Evolutionary conservation across 495 filamentous ascomycete species (phyloP), one percentile per base, ranked within the genome.

Genomic region (Ascobolus immersus): DNA sequence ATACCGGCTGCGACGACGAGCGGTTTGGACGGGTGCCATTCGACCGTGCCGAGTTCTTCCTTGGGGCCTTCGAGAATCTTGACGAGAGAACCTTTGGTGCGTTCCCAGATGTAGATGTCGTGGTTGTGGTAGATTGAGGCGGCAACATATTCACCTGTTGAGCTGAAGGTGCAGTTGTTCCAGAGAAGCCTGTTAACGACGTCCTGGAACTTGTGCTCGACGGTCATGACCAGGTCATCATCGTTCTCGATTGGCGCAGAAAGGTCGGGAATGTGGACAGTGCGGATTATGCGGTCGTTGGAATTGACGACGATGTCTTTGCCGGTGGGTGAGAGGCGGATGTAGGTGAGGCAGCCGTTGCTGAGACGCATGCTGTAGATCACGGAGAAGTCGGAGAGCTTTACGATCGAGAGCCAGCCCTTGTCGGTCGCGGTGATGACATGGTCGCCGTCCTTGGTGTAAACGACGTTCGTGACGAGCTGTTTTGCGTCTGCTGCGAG

Each of bases 131-230:
- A 89, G 1, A 86, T 92, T 17, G 76, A 81, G 12, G 89, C 89
- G 6, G 77, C 75, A 25, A 94, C 74, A 45, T 81, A 82, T 50
- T 94, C 86, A 21, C 86, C 84, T 0, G 75, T 81, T 0, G 78
- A 72, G 39, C 77, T 86, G 51, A 99, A 93, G 0, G 81, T 69
- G 20, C 89, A 80, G 48, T 92, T 77, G 47, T 92, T 94, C 86
- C 86, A 99, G 20, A 73, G 72, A 8, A 93, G 60, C 18, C 74
- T 67, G 47, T 94, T 92, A 13, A 99, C 84, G 3, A 93, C 77
- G 51, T 99, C 86, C 53, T 93, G 82, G 46, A 93, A 94, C 50
- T 91, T 93, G 51, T 94, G 89, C 49, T 99, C 89, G 15, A 93
- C 72, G 21, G 82, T 76, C 14, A 99, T 61, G 37, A 77, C 70